Base-by-base conservation (phyloP, 148 eudicot species). In the Nyssa sinensis region DNA sequence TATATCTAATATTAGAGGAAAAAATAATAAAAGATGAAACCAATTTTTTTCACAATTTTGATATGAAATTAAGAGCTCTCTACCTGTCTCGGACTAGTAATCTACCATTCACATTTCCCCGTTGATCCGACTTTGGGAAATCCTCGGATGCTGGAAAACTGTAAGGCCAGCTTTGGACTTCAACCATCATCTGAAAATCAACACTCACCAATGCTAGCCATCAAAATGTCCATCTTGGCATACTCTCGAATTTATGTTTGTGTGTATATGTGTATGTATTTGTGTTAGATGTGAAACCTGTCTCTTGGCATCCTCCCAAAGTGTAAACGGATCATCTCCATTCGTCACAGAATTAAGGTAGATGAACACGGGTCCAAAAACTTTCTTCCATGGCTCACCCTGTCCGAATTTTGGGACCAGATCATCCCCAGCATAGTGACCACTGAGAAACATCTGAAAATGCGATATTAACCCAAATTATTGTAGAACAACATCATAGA, bases 361-460 rank as follows among this genome's bases (percentile, higher is more conserved):
- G 12, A 94, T 87, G 60, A 94, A 94, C 75, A 94, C 91, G 4
- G 98, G 98, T 14, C 98, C 98, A 75, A 94, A 94, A 14, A 92
- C 97, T 81, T 89, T 92, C 83, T 94, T 92, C 98, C 98, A 94
- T 12, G 83, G 65, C 81, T 94, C 97, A 0, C 90, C 92, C 66
- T 87, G 87, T 33, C 69, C 85, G 63, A 94, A 86, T 80, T 88
- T 92, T 0, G 93, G 89, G 41, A 81, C 86, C 49, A 92, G 70
- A 73, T 85, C 91, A 39, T 87, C 91, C 66, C 98, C 98, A 25
- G 88, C 91, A 76, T 94, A 94, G 63, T 94, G 98, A 39, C 80
- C 92, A 76, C 97, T 88, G 5, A 88, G 73, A 78, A 94, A 94
- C 87, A 94, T 88, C 98, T 94, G 83, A 65, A 7, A 32, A 69